Evolutionary conservation across 768 basidiomycete genomes (phyloP), one percentile per base, ranked within the genome.

Genomic region (Auricularia cornea): DNA sequence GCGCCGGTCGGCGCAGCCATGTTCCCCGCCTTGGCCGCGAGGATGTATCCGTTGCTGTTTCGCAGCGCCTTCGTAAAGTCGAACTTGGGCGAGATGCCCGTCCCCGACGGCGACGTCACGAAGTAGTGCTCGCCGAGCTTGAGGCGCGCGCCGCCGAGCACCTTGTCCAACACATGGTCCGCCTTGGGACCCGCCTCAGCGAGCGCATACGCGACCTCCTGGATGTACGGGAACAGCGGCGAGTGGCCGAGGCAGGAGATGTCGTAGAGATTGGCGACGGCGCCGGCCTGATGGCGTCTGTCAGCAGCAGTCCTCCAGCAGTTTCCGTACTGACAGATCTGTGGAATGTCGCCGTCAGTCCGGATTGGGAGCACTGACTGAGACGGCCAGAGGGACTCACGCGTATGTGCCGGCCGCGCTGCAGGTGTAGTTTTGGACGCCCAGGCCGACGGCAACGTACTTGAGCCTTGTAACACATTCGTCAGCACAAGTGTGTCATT

Each of bases 41-140:
- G 69, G 29, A 82, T 80, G 64, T 76, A 84, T 3, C 81, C 81
- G 41, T 79, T 68, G 0, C 76, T 60, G 62, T 82, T 77, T 20
- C 28, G 26, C 54, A 29, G 23, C 6, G 79, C 80, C 40, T 72
- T 70, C 12, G 80, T 78, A 73, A 83, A 83, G 71, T 87, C 86
- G 79, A 84, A 84, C 66, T 80, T 77, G 1, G 86, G 84, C 44
- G 70, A 70, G 62, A 75, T 73, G 18, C 79, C 80, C 2, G 56
- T 44, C 20, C 41, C 26, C 3, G 71, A 70, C 3, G 80, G 74
- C 70, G 81, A 81, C 1, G 75, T 70, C 38, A 83, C 75, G 70
- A 85, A 89, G 76, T 81, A 86, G 66, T 88, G 85, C 64, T 83
- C 77, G 16, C 80, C 80, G 33, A 81, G 74, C 44, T 77, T 69